phyloP scores from a whole-genome alignment of 805 yeast genomes.

The Tetrapisispora pingtungensis region DNA sequence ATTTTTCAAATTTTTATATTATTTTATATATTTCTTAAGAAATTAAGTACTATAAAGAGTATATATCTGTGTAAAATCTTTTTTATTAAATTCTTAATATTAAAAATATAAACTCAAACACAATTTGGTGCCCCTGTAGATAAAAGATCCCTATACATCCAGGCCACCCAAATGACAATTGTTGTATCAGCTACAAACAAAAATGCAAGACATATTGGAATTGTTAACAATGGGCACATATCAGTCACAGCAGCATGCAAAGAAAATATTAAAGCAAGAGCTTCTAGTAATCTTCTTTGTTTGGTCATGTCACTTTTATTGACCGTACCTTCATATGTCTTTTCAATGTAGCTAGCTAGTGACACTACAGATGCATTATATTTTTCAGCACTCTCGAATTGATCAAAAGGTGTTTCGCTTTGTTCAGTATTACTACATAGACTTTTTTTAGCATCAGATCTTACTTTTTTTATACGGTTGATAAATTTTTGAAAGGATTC shows the following conservation, averaged over 20 bases:
- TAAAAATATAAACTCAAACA: too few species aligned
- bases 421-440: not conserved
- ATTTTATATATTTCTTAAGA: too few species aligned
- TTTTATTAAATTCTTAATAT: too few species aligned
- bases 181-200: not conserved
- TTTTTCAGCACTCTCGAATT: not conserved
- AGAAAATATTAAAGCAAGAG: constrained; percentile 2
- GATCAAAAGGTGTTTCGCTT: not conserved
- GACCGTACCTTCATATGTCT: not conserved
- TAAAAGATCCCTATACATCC: constrained; percentile 1
- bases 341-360: constrained; percentile 1
- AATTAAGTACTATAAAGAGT: not conserved
- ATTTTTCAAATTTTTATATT: too few species aligned
- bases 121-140: not conserved
- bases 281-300: constrained; percentile 1
- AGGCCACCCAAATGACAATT: constrained; percentile 1
- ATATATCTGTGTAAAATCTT: too few species aligned
- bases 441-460: not conserved
- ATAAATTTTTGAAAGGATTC: not conserved
- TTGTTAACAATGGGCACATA: constrained; percentile 1
- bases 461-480: not conserved
- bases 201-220: not conserved
- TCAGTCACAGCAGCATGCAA: constrained; percentile 2
- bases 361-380: not conserved
- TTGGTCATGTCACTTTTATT: not conserved